phyloP scores from a whole-genome alignment of 2,329 filamentous ascomycete species.

The Cladophialophora chaetospira region DNA sequence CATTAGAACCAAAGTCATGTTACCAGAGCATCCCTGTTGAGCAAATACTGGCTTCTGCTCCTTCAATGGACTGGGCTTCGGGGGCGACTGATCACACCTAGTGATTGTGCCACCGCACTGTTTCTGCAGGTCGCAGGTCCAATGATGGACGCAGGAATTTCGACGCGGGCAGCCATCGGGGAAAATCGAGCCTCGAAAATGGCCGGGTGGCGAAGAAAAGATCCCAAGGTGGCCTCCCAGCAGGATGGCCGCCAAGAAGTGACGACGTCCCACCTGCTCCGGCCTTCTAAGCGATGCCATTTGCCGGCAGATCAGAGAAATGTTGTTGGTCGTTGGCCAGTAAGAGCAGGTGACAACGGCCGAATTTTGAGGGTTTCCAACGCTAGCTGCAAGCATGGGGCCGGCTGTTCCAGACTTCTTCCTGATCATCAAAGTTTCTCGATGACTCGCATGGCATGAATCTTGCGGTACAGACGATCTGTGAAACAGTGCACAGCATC shows the following conservation, averaged over 20 bases:
- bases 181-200: slow-evolving; percentile 4
- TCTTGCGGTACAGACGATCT: slow-evolving; percentile 20
- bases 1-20: neutral
- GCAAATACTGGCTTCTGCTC: neutral
- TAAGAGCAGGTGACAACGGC: neutral
- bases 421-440: slow-evolving; percentile 3
- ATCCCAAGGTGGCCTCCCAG: slow-evolving; percentile 1
- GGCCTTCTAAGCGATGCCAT: slow-evolving; percentile 2
- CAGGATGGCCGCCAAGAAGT: slow-evolving; percentile 36
- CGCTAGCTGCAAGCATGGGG: slow-evolving; percentile 11
- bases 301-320: slow-evolving; percentile 16
- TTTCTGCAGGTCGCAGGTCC: neutral
- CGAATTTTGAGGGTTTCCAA: neutral
- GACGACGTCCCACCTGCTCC: neutral
- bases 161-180: neutral
- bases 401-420: slow-evolving; percentile 6
- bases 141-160: slow-evolving; percentile 2
- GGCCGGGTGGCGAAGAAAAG: slow-evolving; percentile 5
- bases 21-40: neutral
- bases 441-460: slow-evolving; percentile 23
- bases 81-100: neutral
- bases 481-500: slow-evolving; percentile 21
- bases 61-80: neutral
- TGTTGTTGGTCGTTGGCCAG: slow-evolving; percentile 15
- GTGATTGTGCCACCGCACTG: neutral